phyloP scores from a whole-genome alignment of 2,329 filamentous ascomycete species.

The Exophiala bonariae region DNA sequence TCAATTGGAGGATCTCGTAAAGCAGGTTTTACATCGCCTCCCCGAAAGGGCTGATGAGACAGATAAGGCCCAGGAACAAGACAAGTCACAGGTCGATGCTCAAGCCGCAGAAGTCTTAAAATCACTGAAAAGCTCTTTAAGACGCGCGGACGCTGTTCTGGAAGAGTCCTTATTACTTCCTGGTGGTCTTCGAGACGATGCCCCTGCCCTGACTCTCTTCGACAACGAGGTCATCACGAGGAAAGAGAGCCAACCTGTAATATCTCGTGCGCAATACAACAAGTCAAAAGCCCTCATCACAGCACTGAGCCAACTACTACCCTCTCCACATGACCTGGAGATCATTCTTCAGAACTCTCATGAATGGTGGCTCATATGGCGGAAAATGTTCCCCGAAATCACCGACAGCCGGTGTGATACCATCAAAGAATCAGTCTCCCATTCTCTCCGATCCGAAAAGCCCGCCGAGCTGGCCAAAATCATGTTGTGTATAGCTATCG shows the following conservation, averaged over 20 bases:
- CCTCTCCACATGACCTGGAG: constrained; percentile 33
- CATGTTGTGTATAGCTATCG: constrained; percentile 46
- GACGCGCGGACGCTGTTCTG: constrained; percentile 7
- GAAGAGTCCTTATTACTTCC: constrained; percentile 25
- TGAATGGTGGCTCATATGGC: constrained; percentile 35
- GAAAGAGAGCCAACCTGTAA: constrained; percentile 31
- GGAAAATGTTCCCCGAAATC: constrained; percentile 36
- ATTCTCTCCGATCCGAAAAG: constrained; percentile 36
- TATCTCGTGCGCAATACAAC: constrained; percentile 30
- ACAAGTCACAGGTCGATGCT: constrained; percentile 25
- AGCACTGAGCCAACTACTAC: constrained; percentile 37
- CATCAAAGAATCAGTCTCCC: constrained; percentile 38
- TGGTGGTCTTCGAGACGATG: constrained; percentile 33
- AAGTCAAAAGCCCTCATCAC: constrained; percentile 28
- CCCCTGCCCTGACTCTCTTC: constrained; percentile 39
- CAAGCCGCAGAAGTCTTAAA: constrained; percentile 30
- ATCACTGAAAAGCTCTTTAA: constrained; percentile 26
- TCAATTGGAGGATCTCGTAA: constrained; percentile 38
- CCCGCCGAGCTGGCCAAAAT: constrained; percentile 42
- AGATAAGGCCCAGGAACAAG: constrained; percentile 1
- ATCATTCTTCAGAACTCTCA: constrained; percentile 34
- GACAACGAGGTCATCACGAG: constrained; percentile 39
- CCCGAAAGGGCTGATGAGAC: constrained; percentile 26
- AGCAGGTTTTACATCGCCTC: constrained; percentile 34
- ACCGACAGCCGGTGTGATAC: constrained; percentile 27